Conservation (phyloP, 345 rosid genomes). For the Rhodamnia rubescens region DNA sequence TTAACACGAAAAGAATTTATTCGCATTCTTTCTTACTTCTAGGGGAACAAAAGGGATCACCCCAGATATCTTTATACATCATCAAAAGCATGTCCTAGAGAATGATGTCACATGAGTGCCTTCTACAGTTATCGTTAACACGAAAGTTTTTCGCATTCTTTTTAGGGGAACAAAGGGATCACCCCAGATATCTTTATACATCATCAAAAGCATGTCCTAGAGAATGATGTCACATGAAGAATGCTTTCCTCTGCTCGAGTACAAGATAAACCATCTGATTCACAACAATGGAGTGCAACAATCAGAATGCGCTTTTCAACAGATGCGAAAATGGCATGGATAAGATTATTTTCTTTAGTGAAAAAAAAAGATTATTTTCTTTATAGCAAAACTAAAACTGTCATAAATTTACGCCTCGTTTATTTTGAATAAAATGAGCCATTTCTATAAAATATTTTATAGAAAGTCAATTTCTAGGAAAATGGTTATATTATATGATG, state of each 20-base stretch:
- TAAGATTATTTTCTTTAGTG: not conserved
- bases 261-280: not conserved
- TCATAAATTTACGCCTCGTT: not conserved
- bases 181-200: not conserved
- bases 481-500: no score
- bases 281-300: not conserved
- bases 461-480: no score
- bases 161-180: not conserved
- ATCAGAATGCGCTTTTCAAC: not conserved
- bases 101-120: not conserved
- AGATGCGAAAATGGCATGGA: not conserved
- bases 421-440: no score
- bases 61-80: not conserved
- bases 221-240: not conserved
- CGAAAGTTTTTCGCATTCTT: not conserved
- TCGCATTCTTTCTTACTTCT: not conserved
- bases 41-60: not conserved
- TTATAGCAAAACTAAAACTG: not conserved
- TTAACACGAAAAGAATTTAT: not conserved
- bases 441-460: no score
- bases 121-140: not conserved
- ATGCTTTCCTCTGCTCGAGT: not conserved
- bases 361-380: not conserved
- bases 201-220: not conserved
- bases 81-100: not conserved